phyloP scores from a whole-genome alignment of 352 stramenopile genomes.

The Phytophthora sp. region DNA sequence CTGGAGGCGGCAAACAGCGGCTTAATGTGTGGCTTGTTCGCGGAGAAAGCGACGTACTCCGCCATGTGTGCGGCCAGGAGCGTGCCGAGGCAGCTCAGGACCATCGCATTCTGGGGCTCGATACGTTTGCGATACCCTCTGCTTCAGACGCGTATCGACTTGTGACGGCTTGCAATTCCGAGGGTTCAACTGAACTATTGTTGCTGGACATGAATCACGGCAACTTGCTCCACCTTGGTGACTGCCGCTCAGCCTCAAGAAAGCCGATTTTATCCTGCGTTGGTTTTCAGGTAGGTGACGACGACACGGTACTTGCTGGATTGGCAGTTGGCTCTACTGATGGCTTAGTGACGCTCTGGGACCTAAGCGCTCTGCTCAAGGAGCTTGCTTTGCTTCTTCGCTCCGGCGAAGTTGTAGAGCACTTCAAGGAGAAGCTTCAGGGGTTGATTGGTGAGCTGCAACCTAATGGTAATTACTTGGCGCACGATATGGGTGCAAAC shows the following conservation, averaged over 20 bases:
- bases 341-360: slow-evolving; percentile 79
- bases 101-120: slow-evolving; percentile 82
- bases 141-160: slow-evolving; percentile 46
- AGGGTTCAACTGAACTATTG: slow-evolving; percentile 71
- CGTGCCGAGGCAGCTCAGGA: slow-evolving; percentile 65
- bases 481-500: slow-evolving; percentile 87
- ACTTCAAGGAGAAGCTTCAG: slow-evolving; percentile 31
- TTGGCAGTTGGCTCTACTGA: slow-evolving; percentile 85
- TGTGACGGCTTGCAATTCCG: slow-evolving; percentile 77
- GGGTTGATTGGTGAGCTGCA: slow-evolving; percentile 35
- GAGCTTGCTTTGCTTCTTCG: slow-evolving; percentile 21
- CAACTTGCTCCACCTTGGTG: slow-evolving; percentile 51
- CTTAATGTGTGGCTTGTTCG: slow-evolving; percentile 77
- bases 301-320: slow-evolving; percentile 35
- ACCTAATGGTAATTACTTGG: slow-evolving; percentile 64
- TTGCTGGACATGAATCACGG: slow-evolving; percentile 52
- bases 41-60: slow-evolving; percentile 39
- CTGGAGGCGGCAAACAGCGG: slow-evolving; percentile 81
- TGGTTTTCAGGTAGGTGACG: slow-evolving; percentile 39
- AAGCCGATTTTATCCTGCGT: slow-evolving; percentile 85
- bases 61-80: slow-evolving; percentile 72
- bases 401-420: slow-evolving; percentile 10
- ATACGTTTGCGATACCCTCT: slow-evolving; percentile 51
- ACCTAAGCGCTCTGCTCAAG: slow-evolving; percentile 49
- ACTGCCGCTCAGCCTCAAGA: slow-evolving; percentile 59